Conservation (phyloP, 805 yeast species). For the Metschnikowia sp. region DNA sequence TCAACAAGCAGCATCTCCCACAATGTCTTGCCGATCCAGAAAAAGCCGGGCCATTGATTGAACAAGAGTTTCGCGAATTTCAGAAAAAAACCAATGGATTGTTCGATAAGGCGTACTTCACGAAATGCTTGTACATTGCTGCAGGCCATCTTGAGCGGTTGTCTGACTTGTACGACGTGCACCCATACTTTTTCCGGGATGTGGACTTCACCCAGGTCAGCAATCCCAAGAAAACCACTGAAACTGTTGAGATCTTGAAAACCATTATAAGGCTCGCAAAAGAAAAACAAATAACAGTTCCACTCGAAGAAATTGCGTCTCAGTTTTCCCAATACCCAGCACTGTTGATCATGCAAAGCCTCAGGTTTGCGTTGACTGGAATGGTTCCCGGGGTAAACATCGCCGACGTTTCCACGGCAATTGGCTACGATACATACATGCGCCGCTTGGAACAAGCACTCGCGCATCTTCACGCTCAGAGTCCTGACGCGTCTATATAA, state of each 20-base stretch:
- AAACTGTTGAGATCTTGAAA: constrained; percentile 12
- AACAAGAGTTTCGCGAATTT: constrained; percentile 25
- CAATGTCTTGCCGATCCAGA: constrained; percentile 37
- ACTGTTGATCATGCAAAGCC: constrained; percentile 11
- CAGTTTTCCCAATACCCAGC: constrained; percentile 1
- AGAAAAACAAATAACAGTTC: background rate
- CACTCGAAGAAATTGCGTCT: constrained; percentile 2
- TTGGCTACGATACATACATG: constrained; percentile 39
- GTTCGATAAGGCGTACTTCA: constrained; percentile 31
- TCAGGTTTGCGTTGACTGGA: constrained; percentile 66
- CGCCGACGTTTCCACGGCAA: constrained; percentile 50
- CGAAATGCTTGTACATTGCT: constrained; percentile 39
- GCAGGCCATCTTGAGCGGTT: constrained; percentile 51
- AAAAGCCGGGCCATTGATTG: constrained; percentile 34
- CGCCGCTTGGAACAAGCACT: constrained; percentile 13
- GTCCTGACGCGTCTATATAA: too few species aligned
- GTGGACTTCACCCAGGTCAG: constrained; percentile 26
- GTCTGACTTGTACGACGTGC: constrained; percentile 47
- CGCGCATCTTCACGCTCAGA: background rate
- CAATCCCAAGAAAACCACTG: constrained; percentile 11
- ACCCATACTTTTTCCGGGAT: constrained; percentile 47
- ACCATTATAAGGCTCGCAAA: constrained; percentile 15
- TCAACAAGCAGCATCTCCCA: constrained; percentile 69
- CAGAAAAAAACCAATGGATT: constrained; percentile 6
- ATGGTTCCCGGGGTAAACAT: constrained; percentile 67